Percentiles rank a stretch among this genome's conserved stretches.
Evolutionary conservation across 192 early-diverging fungal species (phyloP).

Genomic region (Linnemannia zychae): DNA sequence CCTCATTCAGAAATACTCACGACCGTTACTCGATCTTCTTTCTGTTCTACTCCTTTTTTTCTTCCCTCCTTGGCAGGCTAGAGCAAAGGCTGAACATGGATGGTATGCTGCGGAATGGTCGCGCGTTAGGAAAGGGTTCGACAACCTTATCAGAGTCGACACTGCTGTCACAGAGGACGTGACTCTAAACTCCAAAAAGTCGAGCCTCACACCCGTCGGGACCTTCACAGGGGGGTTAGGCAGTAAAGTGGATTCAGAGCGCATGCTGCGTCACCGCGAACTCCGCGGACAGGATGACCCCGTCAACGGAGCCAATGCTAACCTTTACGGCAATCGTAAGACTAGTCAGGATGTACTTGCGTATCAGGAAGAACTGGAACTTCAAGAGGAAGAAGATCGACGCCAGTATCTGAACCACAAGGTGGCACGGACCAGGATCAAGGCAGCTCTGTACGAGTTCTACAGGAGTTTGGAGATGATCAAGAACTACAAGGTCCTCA

Average conservation of each 20-base stretch:
- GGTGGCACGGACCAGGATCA: conserved; percentile 68
- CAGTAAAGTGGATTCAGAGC: conserved; percentile 13
- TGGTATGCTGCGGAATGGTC: conserved; percentile 51
- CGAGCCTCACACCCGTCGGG: neutral
- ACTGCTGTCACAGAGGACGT: conserved; percentile 25
- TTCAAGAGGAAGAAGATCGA: conserved; percentile 31
- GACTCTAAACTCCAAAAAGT: conserved; percentile 6
- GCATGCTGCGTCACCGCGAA: conserved; percentile 7
- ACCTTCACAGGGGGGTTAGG: neutral
- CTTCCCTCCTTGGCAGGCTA: conserved; percentile 38
- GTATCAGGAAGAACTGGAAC: conserved; percentile 26
- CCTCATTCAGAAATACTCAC: neutral
- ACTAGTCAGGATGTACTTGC: neutral
- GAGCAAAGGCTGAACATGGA: conserved; percentile 30
- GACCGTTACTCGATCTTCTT: neutral
- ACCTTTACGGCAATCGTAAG: neutral
- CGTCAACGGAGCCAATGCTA: neutral
- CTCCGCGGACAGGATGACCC: conserved; percentile 2
- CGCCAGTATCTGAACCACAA: conserved; percentile 50
- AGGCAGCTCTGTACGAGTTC: conserved; percentile 79
- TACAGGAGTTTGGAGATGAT: conserved; percentile 80
- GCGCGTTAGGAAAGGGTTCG: conserved; percentile 33
- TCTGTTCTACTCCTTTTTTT: neutral
- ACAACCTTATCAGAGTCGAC: conserved; percentile 31
- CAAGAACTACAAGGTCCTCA: conserved; percentile 73